Base-by-base conservation (phyloP, 371 early-diverging fungal species). In the Mucor indicus region DNA sequence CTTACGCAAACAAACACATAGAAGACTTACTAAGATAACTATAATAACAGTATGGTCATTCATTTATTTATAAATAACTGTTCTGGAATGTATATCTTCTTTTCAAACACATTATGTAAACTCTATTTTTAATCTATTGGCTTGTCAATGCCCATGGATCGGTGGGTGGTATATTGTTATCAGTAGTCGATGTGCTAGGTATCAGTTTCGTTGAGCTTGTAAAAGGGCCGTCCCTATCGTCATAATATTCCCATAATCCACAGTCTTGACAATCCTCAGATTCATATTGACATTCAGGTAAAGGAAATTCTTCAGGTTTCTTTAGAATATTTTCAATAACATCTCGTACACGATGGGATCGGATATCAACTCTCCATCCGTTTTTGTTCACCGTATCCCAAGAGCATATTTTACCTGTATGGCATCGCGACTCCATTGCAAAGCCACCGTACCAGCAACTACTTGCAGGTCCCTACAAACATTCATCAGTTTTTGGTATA, bases 381-480 rank as follows among this genome's bases (percentile, higher is more conserved):
- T 83, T 72, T 9, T 79, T 74, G 9, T 75, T 76, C 4, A 84
- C 85, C 0, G 85, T 79, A 60, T 88, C 89, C 62, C 85, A 89
- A 4, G 81, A 61, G 56, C 89, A 83, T 15, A 74, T 67, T 48
- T 79, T 66, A n/a, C 68, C 66, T 15, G 72, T 61, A 35, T 75
- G 76, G 45, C 76, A 75, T n/a, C 70, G 52, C 6, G 87, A 77
- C 55, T 96, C 95, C 58, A 97, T 70, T 9, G 95, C 96, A 66
- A 91, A 98, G 0, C 92, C 96, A 8, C 79, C 89, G 52, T 83
- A 85, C 67, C 89, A 96, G 58, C 98, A 96, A 22, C 77, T 64
- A 30, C 85, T 86, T 6, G 67, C 50, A 0, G 83, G 81, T 0
- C 94, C 86, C 71, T 77, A 48, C 7, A n/a, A 3, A 32, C 11